Base-by-base conservation (phyloP, 1,284 basidiomycete genomes). In the Boletus semigastroideus region DNA sequence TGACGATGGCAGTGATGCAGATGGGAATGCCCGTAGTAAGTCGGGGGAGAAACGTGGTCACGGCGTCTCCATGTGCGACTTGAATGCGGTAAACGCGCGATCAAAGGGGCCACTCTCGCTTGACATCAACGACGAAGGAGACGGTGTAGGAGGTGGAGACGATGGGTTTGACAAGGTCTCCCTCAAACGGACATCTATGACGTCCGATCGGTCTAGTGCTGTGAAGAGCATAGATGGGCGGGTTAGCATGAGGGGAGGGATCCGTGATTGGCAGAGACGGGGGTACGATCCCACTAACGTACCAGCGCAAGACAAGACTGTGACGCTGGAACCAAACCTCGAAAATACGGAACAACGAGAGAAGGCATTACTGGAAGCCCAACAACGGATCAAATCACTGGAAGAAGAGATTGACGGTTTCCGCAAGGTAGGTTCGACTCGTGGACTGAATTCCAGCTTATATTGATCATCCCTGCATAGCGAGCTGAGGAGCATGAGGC, bases 251-350 rank as follows among this genome's bases (percentile, higher is more conserved):
- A 67, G 60, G 11, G 73, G 68, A 20, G 88, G 88, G 47, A 88
- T 85, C 10, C 75, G 83, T 48, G 89, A 94, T 63, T 85, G 86
- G 67, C 73, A 96, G 59, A 75, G 85, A 56, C 74, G 84, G 46
- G 94, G 97, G 39, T 98, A 98, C 72, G 96, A n/a, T n/a, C n/a
- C n/a, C n/a, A n/a, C n/a, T n/a, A n/a, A n/a, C n/a, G n/a, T n/a
- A 1, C 91, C 89, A 27, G 89, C 94, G 84, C 91, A 94, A 71
- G 81, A 74, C 49, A 82, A 86, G 60, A 84, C 94, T 39, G 72
- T 77, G 10, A 77, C 72, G 43, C 71, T 94, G 53, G 87, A n/a
- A n/a, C n/a, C n/a, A n/a, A n/a, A n/a, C 58, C 70, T 87, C 14
- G 78, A 76, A 52, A 82, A 82, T 52, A 72, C 74, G 3, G 74